These are phyloP conservation scores for Apiotrichum sp. DNA, from an alignment of 1,284 basidiomycete species.

Conservation along the genomic window DNA sequence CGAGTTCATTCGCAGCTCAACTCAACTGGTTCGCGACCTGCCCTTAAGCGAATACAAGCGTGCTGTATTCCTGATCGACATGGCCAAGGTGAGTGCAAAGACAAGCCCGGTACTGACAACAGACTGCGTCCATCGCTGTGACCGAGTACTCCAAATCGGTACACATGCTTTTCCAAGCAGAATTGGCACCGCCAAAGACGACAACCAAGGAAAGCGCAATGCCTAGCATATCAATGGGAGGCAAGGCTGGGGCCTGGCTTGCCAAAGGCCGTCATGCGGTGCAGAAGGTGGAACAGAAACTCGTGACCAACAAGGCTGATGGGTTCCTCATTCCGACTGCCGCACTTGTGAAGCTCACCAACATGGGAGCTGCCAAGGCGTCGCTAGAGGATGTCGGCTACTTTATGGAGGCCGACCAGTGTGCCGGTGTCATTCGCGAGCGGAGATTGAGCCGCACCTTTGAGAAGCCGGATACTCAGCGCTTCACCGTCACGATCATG, in stretches of 20 bases:
- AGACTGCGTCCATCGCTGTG: constrained; percentile 36
- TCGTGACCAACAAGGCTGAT: constrained; percentile 2
- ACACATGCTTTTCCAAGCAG: constrained; percentile 35
- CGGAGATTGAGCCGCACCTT: constrained; percentile 15
- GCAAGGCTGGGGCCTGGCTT: constrained; percentile 44
- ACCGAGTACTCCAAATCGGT: constrained; percentile 42
- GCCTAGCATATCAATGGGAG: constrained; percentile 14
- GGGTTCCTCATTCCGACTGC: constrained; percentile 7
- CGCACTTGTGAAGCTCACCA: constrained; percentile 44
- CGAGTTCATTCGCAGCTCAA: constrained; percentile 41
- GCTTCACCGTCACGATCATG: constrained; percentile 35
- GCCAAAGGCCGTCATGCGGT: constrained; percentile 45
- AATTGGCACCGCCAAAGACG: constrained; percentile 29
- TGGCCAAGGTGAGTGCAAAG: constrained; percentile 26
- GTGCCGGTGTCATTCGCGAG: constrained; percentile 33
- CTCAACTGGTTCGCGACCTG: constrained; percentile 36
- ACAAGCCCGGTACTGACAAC: neutral
- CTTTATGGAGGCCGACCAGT: constrained; percentile 42
- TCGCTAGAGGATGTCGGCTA: constrained; percentile 38
- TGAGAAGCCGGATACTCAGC: constrained; percentile 14
- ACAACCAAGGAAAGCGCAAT: neutral
- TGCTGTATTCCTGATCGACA: constrained; percentile 45
- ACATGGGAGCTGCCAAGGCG: constrained; percentile 38
- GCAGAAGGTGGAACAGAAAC: constrained; percentile 39
- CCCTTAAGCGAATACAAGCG: constrained; percentile 43